Evolutionary conservation across 805 yeast genomes (phyloP).

Genomic region (Candida tibetensis): DNA sequence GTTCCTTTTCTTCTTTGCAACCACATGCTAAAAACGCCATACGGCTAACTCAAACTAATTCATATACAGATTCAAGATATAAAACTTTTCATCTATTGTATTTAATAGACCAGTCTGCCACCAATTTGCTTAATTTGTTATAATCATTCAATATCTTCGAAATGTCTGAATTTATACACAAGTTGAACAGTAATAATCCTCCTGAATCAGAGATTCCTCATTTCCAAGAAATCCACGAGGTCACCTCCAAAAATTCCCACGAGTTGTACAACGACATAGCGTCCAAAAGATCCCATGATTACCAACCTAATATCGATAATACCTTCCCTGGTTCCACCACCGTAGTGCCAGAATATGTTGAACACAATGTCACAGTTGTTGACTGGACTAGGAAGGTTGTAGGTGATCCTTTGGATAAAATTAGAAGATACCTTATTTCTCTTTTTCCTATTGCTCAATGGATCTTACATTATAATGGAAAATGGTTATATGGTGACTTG

Average conservation of each 20-base stretch:
- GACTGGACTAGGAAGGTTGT: conserved; percentile 29
- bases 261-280: conserved; percentile 10
- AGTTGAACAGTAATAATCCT: conserved; percentile 10
- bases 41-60: conserved; percentile 1
- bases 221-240: conserved; percentile 14
- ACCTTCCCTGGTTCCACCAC: conserved; percentile 1
- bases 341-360: conserved; percentile 37
- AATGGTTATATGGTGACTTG: conserved; percentile 79
- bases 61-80: too few relatives aligned
- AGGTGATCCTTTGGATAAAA: conserved; percentile 37
- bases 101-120: too few relatives aligned
- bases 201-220: conserved; percentile 23
- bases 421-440: conserved; percentile 52
- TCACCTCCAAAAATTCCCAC: conserved; percentile 13
- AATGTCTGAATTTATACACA: conserved; percentile 14
- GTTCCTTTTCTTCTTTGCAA: not conserved
- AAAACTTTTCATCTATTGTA: too few relatives aligned
- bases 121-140: too few relatives aligned
- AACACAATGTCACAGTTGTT: conserved; percentile 31
- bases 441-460: conserved; percentile 80
- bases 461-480: conserved; percentile 77
- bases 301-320: not conserved
- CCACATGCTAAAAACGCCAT: not conserved
- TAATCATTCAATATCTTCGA: too few relatives aligned
- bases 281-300: conserved; percentile 4